phyloP scores from a whole-genome alignment of 73 alveolate species.

The Symbiodinium natans region DNA sequence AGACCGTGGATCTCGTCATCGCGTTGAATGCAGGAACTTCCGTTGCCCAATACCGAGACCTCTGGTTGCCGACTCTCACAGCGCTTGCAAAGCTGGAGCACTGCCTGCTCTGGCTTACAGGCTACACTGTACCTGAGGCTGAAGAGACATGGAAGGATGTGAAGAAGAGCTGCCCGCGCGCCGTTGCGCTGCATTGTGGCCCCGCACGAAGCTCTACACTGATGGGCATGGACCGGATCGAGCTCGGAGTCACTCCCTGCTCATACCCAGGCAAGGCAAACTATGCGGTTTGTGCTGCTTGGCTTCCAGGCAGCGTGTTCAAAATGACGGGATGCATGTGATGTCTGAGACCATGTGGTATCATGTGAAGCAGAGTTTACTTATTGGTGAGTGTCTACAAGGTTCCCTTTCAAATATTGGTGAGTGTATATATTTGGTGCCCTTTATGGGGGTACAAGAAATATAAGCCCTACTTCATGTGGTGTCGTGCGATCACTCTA shows the following conservation, averaged over 20 bases:
- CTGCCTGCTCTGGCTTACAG: not conserved
- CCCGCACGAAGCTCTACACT: constrained; percentile 13
- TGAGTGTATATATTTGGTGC: no score
- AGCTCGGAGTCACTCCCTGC: constrained; percentile 45
- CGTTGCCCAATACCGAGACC: not conserved
- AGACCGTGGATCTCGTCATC: not conserved
- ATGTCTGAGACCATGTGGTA: no score
- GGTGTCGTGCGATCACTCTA: no score
- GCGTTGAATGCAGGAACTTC: constrained; percentile 49
- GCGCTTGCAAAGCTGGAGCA: not conserved
- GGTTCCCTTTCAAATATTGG: no score
- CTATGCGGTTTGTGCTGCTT: constrained; percentile 16
- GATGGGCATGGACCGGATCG: constrained; percentile 26
- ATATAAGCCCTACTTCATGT: no score
- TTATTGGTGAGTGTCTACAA: no score
- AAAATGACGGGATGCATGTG: no score
- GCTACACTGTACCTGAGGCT: not conserved
- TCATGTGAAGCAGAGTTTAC: no score
- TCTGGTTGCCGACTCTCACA: not conserved
- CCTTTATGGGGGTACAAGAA: no score
- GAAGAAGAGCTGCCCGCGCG: not conserved
- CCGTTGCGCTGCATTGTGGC: not conserved
- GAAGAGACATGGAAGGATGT: not conserved
- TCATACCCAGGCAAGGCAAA: constrained; percentile 35
- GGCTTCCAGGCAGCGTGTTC: not conserved